Evolutionary conservation across 2,329 filamentous ascomycete species (phyloP).

Genomic region (Sporothrix mexicana): DNA sequence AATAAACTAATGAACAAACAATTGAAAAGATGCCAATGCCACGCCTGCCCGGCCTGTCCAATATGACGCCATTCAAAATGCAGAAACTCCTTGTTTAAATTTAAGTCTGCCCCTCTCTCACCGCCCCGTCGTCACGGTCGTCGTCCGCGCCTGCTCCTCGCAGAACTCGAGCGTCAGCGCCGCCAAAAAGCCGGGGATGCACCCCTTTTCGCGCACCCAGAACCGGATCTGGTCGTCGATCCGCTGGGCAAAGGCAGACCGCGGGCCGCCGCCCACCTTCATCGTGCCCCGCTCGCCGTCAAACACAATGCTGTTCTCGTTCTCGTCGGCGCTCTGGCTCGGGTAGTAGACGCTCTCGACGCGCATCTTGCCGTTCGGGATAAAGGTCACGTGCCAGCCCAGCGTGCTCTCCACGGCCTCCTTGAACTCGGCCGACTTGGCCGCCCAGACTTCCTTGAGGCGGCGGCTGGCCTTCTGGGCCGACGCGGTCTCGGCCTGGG

Average conservation of each 20-base stretch:
- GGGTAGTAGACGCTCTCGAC: slow-evolving; percentile 87
- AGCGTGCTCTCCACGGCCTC: slow-evolving; percentile 91
- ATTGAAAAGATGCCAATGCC: not conserved
- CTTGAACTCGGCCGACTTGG: slow-evolving; percentile 92
- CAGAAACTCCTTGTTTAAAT: too few relatives aligned
- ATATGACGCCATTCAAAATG: not conserved
- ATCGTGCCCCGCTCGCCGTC: slow-evolving; percentile 94
- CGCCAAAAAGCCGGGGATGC: slow-evolving; percentile 90
- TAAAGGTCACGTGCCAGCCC: slow-evolving; percentile 93
- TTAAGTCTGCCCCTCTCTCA: too few relatives aligned
- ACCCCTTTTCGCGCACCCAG: slow-evolving; percentile 93
- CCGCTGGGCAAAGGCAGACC: slow-evolving; percentile 82
- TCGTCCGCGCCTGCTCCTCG: slow-evolving; percentile 63
- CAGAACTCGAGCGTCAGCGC: slow-evolving; percentile 93
- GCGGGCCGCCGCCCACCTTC: slow-evolving; percentile 92
- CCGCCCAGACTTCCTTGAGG: slow-evolving; percentile 84
- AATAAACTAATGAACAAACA: slow-evolving; percentile 9
- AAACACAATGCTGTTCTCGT: slow-evolving; percentile 79
- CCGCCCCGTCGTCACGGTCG: slow-evolving; percentile 26
- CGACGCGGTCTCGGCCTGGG: slow-evolving; percentile 70
- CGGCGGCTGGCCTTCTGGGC: slow-evolving; percentile 83
- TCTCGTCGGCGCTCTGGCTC: slow-evolving; percentile 65
- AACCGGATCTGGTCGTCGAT: slow-evolving; percentile 89
- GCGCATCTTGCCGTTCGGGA: slow-evolving; percentile 95
- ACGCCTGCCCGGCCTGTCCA: not conserved